Evolutionary conservation across 352 stramenopile genomes (phyloP), one percentile per base, ranked within the genome.

Genomic region (Globisporangium acanthophoron): DNA sequence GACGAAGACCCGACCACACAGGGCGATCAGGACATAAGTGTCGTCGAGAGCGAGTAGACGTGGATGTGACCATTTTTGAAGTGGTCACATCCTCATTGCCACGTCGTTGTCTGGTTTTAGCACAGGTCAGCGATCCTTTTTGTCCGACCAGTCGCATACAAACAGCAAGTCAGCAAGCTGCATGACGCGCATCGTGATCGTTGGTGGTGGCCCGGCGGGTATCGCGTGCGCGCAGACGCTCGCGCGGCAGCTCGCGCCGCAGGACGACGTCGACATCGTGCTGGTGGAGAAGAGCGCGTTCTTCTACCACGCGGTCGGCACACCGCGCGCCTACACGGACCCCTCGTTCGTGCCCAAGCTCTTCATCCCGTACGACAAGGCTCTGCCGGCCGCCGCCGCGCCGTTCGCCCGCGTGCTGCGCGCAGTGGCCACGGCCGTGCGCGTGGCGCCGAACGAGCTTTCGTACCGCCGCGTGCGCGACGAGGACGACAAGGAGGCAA

Each of bases 131-230:
- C 24, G 24, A 27, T 27, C 24, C 24, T 12, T 39, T 39, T 9
- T 39, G 9, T 9, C 33, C 8, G 8, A 8, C 5, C 12, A 8
- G 1, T 18, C 1, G 11, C 37, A 18, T 18, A 16, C 37, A 5
- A 18, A 43, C 16, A 43, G 3, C 37, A 43, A 43, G 33, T 18
- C 37, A 43, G 62, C 24, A 27, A 27, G 1, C 24, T 27, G 24
- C 24, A 93, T 93, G 83, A 89, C 33, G 62, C 71, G 71, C 39
- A 74, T 87, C 37, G 63, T 87, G 37, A 80, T 87, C 62, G 54
- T 87, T 47, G 77, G 77, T 43, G 77, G 68, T 41, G 77, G 77
- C 41, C 61, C 65, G 15, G 75, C 74, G 8, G 77, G 77, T 27
- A 73, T 87, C 47, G 61, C 60, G 31, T 65, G 66, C 21, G 71